Evolutionary conservation across 2,329 filamentous ascomycete species (phyloP), one percentile per base, ranked within the genome.

Genomic region (Tricladium varicosporioides): DNA sequence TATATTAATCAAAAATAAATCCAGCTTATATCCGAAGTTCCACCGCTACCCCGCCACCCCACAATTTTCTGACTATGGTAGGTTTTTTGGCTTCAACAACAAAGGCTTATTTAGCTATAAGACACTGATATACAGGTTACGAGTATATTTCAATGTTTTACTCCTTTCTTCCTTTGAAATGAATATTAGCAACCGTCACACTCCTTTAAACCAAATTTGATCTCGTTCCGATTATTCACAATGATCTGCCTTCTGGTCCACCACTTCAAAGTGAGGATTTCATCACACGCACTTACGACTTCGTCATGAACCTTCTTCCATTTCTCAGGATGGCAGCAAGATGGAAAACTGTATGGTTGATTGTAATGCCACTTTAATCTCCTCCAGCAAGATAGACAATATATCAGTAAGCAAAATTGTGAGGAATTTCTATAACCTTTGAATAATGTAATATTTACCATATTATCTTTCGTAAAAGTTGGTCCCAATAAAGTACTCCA

Each of bases 361-460:
- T 44, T 11, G 51, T 43, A n/a, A 52, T 57, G 16, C 51, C 54
- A 36, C 43, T 57, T 1, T 54, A 53, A 3, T 59, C 63, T 18
- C 53, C 61, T 2, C 72, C 72, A 2, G 73, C 73, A 19, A 74
- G 56, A 27, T 75, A 63, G 5, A 52, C 31, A 8, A 64, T 42
- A 44, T 18, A 31, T 59, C 52, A 15, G 56, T 45, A 49, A 59
- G 52, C 5, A 49, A 19, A 32, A 31, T 33, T 8, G 42, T 32
- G 13, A 52, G 42, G n/a, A 59, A 46, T n/a, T 49, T 46, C 16
- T 40, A 18, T 3, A 59, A n/a, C 77, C 75, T 67, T 91, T 87
- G 61, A 89, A 85, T 54, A 85, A 82, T 32, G 83, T 76, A 19
- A 92, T 75, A 67, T 92, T 87, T 32, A 85, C 83, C 43, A 81